A percentile compares a stretch with the other conserved stretches of the same genome.
phyloP scores from a whole-genome alignment of 2,329 filamentous ascomycete genomes.

The Colletotrichum tamarilloi region DNA sequence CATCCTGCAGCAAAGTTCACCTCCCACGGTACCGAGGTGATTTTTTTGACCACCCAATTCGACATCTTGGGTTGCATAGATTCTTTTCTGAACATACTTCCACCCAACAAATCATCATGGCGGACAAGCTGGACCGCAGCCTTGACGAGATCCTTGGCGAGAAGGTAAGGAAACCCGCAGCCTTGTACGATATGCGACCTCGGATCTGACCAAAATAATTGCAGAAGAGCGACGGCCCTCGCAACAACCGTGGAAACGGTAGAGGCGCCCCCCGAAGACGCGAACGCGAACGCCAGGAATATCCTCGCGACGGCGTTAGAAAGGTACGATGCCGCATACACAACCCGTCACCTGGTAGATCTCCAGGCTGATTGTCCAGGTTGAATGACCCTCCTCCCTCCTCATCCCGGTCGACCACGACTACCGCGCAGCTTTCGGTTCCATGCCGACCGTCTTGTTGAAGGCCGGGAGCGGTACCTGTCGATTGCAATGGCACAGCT shows the following conservation, averaged over 20 bases:
- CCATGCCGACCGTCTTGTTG: conserved; percentile 19
- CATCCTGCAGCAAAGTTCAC: conserved; percentile 21
- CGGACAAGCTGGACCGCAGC: conserved; percentile 63
- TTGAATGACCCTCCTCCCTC: conserved; percentile 31
- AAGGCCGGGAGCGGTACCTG: conserved; percentile 23
- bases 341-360: background rate
- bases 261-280: conserved; percentile 37
- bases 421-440: conserved; percentile 10
- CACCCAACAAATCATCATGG: conserved; percentile 40
- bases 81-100: background rate
- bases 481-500: conserved; percentile 41
- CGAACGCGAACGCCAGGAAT: conserved; percentile 54
- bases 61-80: background rate
- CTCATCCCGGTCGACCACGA: conserved; percentile 37
- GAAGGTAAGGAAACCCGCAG: conserved; percentile 49
- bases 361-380: conserved; percentile 27
- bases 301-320: conserved; percentile 87
- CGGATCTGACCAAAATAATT: conserved; percentile 21
- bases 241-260: conserved; percentile 47
- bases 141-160: conserved; percentile 69
- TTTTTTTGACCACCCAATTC: background rate
- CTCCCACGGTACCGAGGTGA: background rate
- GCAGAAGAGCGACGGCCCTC: conserved; percentile 46
- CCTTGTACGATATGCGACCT: conserved; percentile 35
- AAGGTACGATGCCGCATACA: conserved; percentile 70